Percentiles rank a stretch among this genome's conserved stretches.
Conservation (phyloP, 1,139 yeast genomes). For the Saccharomyces pastorianus region DNA sequence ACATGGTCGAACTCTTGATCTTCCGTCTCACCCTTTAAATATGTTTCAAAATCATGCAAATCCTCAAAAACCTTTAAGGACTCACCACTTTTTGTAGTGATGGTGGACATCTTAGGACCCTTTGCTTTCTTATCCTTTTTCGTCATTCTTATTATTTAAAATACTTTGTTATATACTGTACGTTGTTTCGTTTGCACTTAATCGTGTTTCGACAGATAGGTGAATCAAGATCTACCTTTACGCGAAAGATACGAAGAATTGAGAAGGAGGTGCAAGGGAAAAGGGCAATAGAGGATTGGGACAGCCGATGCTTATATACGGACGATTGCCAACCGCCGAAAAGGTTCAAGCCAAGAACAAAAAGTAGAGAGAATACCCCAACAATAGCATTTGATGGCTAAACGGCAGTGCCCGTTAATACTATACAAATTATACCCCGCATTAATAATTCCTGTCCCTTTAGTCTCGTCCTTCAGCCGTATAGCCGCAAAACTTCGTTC, state of each 20-base stretch:
- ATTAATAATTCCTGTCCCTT: not conserved
- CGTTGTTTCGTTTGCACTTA: not conserved
- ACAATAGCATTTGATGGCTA: not conserved
- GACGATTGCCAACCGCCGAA: not conserved
- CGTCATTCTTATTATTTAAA: not conserved
- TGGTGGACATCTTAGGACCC: slow-evolving; percentile 24
- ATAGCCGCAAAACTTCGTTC: not conserved
- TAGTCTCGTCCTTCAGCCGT: not conserved
- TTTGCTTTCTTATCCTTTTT: slow-evolving; percentile 27
- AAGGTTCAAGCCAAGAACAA: not conserved
- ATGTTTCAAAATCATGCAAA: slow-evolving; percentile 52
- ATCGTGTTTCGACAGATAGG: not conserved
- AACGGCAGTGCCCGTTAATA: too few species aligned
- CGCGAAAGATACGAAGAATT: not conserved
- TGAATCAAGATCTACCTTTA: not conserved
- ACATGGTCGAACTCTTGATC: slow-evolving; percentile 64
- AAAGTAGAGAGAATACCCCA: not conserved
- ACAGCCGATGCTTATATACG: not conserved
- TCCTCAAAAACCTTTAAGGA: slow-evolving; percentile 46
- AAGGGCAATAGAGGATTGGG: not conserved
- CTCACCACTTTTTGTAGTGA: slow-evolving; percentile 27
- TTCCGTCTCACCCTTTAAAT: slow-evolving; percentile 66
- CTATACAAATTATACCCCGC: not conserved
- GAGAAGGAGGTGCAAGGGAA: not conserved
- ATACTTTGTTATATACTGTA: not conserved